phyloP scores from a whole-genome alignment of 805 yeast genomes.

The Candida loeiensis region DNA sequence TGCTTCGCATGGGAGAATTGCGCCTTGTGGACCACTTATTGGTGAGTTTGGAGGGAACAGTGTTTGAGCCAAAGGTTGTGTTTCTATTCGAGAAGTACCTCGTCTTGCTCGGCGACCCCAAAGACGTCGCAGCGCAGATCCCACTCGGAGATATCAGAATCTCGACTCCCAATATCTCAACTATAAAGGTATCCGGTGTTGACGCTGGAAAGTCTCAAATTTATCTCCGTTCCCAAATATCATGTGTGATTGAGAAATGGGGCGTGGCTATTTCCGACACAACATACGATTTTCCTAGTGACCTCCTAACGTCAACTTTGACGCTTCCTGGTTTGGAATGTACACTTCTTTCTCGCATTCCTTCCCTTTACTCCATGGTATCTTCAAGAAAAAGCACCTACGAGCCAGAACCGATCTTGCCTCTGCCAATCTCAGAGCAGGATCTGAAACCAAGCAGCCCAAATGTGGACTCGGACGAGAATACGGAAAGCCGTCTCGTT shows the following conservation, averaged over 20 bases:
- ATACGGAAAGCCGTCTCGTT: neutral
- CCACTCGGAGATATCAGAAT: slow-evolving; percentile 8
- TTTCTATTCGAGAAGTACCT: slow-evolving; percentile 35
- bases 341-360: neutral
- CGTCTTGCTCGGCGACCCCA: slow-evolving; percentile 20
- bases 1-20: slow-evolving; percentile 32
- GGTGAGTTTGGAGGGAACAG: slow-evolving; percentile 18
- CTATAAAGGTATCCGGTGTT: slow-evolving; percentile 17
- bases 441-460: neutral
- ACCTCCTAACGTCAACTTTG: slow-evolving; percentile 28
- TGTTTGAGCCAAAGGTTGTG: slow-evolving; percentile 15
- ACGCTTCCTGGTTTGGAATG: slow-evolving; percentile 3
- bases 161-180: slow-evolving; percentile 22
- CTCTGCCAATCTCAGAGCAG: neutral
- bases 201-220: slow-evolving; percentile 10
- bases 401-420: neutral
- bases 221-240: slow-evolving; percentile 26
- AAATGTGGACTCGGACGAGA: too few species aligned
- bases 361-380: neutral
- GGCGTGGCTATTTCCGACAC: slow-evolving; percentile 38
- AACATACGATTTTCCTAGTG: slow-evolving; percentile 29
- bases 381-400: neutral
- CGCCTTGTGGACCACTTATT: slow-evolving; percentile 34
- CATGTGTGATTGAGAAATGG: slow-evolving; percentile 42
- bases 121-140: slow-evolving; percentile 9